phyloP scores from a whole-genome alignment of 805 yeast genomes.

The Saccharomyces kudriavzevii region DNA sequence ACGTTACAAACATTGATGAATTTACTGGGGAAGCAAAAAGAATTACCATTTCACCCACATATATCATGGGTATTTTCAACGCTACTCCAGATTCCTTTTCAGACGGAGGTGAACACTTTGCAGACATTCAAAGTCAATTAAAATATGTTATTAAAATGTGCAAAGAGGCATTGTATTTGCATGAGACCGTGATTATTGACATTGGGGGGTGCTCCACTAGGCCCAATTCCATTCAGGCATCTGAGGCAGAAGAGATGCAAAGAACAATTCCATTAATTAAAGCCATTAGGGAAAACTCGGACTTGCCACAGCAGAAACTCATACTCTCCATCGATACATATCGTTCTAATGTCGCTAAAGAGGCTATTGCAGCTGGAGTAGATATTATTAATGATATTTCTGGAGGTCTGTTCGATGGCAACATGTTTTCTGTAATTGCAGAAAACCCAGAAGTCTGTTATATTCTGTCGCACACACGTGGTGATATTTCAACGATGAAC shows the following conservation, averaged over 20 bases:
- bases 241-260: conserved; percentile 55
- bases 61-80: conserved; percentile 81
- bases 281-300: conserved; percentile 43
- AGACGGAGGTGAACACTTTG: conserved; percentile 57
- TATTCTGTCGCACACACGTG: conserved; percentile 77
- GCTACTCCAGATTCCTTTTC: conserved; percentile 93
- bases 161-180: conserved; percentile 46
- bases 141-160: conserved; percentile 43
- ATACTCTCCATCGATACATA: conserved; percentile 85
- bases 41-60: conserved; percentile 35
- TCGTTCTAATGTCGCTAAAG: conserved; percentile 63
- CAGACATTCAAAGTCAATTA: conserved; percentile 36
- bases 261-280: conserved; percentile 66
- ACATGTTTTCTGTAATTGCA: conserved; percentile 64
- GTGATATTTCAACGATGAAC: conserved; percentile 69
- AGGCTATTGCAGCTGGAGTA: conserved; percentile 67
- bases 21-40: conserved; percentile 32
- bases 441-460: conserved; percentile 60
- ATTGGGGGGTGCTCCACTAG: conserved; percentile 93
- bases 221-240: conserved; percentile 65
- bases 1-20: conserved; percentile 38
- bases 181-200: conserved; percentile 50
- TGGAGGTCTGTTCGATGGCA: conserved; percentile 63
- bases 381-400: conserved; percentile 88
- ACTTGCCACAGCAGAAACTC: conserved; percentile 33